A percentile compares a stretch with the other conserved stretches of the same genome.
These are phyloP conservation scores for Epichloe coenophiala DNA, from an alignment of 2,329 filamentous ascomycete genomes.

Conservation along the genomic window DNA sequence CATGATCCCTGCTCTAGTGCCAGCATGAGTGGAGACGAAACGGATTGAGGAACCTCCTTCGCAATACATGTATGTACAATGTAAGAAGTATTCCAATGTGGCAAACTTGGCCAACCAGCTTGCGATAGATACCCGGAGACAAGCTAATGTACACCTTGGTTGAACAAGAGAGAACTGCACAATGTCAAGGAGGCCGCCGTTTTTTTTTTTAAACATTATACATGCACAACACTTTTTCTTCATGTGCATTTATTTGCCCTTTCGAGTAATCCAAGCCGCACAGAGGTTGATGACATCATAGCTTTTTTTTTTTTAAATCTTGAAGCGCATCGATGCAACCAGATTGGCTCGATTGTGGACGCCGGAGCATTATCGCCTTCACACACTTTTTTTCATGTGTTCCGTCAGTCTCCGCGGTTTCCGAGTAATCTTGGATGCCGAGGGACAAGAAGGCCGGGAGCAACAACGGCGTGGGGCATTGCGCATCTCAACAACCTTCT, in stretches of 20 bases:
- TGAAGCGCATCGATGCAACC: too few relatives aligned
- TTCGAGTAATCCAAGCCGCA: too few relatives aligned
- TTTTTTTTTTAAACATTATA: too few relatives aligned
- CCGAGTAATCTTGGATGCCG: not conserved
- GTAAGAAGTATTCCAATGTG: not conserved
- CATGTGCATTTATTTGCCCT: too few relatives aligned
- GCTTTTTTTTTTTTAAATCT: too few relatives aligned
- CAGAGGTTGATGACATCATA: too few relatives aligned
- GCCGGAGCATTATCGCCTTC: not conserved
- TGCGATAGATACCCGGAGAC: too few relatives aligned
- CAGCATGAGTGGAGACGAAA: not conserved
- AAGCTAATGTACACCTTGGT: too few relatives aligned
- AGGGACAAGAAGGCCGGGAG: not conserved
- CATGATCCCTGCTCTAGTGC: not conserved
- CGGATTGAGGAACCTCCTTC: not conserved
- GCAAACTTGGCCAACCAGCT: not conserved
- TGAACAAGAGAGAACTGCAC: too few relatives aligned
- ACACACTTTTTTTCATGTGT: not conserved
- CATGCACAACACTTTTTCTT: too few relatives aligned
- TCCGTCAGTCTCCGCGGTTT: not conserved
- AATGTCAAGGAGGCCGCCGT: too few relatives aligned
- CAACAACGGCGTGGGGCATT: not conserved
- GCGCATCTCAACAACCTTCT: conserved; percentile 5
- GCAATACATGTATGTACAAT: not conserved
- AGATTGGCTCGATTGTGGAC: not conserved